Evolutionary conservation across 2,329 filamentous ascomycete genomes (phyloP).

Genomic region (Exophiala xenobiotica): DNA sequence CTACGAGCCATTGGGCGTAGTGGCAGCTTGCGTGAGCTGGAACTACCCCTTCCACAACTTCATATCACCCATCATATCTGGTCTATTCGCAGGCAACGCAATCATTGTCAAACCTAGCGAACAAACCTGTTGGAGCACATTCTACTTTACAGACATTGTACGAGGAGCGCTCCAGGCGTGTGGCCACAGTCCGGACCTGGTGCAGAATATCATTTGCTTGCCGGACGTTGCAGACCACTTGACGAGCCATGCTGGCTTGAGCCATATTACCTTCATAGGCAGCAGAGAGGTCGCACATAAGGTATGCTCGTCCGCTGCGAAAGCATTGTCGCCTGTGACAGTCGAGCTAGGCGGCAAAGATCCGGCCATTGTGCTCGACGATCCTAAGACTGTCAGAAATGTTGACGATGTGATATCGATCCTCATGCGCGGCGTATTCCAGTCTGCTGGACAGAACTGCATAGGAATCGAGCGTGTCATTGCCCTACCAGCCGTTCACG

Average conservation of each 20-base stretch:
- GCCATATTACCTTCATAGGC: slow-evolving; percentile 94
- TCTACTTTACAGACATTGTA: slow-evolving; percentile 77
- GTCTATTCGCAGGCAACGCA: slow-evolving; percentile 86
- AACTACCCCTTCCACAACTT: slow-evolving; percentile 98
- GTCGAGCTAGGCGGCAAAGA: slow-evolving; percentile 96
- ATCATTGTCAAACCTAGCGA: slow-evolving; percentile 94
- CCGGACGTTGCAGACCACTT: slow-evolving; percentile 76
- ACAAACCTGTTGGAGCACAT: slow-evolving; percentile 88
- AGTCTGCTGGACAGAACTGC: slow-evolving; percentile 88
- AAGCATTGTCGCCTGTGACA: slow-evolving; percentile 79
- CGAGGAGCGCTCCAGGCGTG: slow-evolving; percentile 77
- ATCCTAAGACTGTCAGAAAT: slow-evolving; percentile 56
- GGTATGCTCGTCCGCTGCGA: slow-evolving; percentile 83
- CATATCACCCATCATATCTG: slow-evolving; percentile 84
- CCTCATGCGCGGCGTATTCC: slow-evolving; percentile 88
- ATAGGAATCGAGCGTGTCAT: slow-evolving; percentile 95
- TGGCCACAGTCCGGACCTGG: slow-evolving; percentile 75
- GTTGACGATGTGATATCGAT: slow-evolving; percentile 74
- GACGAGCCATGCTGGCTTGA: slow-evolving; percentile 79
- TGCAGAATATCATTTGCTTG: slow-evolving; percentile 87
- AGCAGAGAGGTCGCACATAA: slow-evolving; percentile 82
- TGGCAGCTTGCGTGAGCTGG: slow-evolving; percentile 92
- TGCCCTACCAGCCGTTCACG: slow-evolving; percentile 73
- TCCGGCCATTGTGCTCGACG: slow-evolving; percentile 83
- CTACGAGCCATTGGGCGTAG: slow-evolving; percentile 90